Base-by-base conservation (phyloP, 768 basidiomycete species). In the Amanita rubescens region DNA sequence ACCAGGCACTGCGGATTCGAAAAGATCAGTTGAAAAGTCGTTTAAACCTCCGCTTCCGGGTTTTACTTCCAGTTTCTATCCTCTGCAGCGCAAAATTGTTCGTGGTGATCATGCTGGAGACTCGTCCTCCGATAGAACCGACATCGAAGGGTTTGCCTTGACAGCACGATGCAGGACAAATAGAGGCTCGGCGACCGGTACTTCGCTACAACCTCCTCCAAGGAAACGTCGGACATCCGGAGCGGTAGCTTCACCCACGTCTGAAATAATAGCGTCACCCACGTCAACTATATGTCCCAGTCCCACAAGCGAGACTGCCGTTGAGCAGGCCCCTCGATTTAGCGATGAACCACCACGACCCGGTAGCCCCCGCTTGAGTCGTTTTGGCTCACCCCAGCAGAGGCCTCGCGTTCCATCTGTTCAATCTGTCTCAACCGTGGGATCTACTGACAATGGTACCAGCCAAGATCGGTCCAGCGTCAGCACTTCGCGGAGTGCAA, bases 121-220 rank as follows among this genome's bases (percentile, higher is more conserved):
- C 10, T 55, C 53, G 3, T 60, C 60, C 57, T 37, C 25, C 1
- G 32, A 46, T 4, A 46, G 24, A 17, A 24, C 22, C 20, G 52
- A 38, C 11, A n/a, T 17, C 34, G 37, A 75, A 66, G 68, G 74
- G 69, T 54, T 70, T 67, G 19, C 53, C 25, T 38, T 51, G n/a
- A 34, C 51, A 19, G 48, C 38, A 33, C 61, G 57, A 34, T 66
- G 69, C 32, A 68, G 66, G 50, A 60, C 61, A 24, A 70, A 62
- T 33, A 67, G 66, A 15, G 48, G 71, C 5, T 63, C 69, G 57
- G 73, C 67, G 15, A 58, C 66, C 46, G 70, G 61, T 9, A 64
- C 67, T 10, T 71, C 75, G 12, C 65, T 78, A 45, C 75, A 78
- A 53, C 77, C 77, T 20, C 77, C 76, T 24, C 77, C 78, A 2